Base-by-base conservation (phyloP, 371 early-diverging fungal genomes). In the Lichtheimia ramosa region DNA sequence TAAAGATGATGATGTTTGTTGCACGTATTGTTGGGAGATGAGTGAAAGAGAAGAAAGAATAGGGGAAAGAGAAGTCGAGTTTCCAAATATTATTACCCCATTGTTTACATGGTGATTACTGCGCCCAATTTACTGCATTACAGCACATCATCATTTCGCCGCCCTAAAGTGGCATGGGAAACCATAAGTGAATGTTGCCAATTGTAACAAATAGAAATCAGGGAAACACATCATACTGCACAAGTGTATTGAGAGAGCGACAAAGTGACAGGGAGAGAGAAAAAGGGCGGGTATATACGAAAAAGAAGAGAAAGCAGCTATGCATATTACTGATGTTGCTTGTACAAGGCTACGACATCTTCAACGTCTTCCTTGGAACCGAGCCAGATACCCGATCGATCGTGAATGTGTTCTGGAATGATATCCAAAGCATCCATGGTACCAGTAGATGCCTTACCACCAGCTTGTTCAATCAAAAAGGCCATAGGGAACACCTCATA, bases 401-500 rank as follows among this genome's bases (percentile, higher is more conserved):
- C 91, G 74, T 98, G 98, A 56, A 98, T 94, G 55, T 83, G 76
- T 52, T 86, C 82, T 41, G 98, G 98, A 46, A 89, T 80, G 34
- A 96, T 71, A 65, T 97, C 97, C 58, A 97, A 73, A 73, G 96
- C 92, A 43, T 93, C 68, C 71, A 81, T 66, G 21, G 73, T 82
- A 51, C 97, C 98, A 16, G 93, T 95, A 27, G 87, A 81, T 4
- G 98, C 93, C 66, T 89, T 90, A 51, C 98, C 98, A 53, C 98
- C 98, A 10, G 97, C 97, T 67, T 95, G 92, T 75, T 98, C 98
- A 48, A 94, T 81, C 59, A 98, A 73, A 62, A 88, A 89, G 3
- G 97, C 89, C 98, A 98, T 98, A 18, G 98, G 98, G 87, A 97
- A 98, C 63, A 96, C 92, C 83, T 98, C 98, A 77, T 98, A 98